These are phyloP conservation scores for Solanum medicagineum DNA, from an alignment of 257 asterid species.

Conservation along the genomic window DNA sequence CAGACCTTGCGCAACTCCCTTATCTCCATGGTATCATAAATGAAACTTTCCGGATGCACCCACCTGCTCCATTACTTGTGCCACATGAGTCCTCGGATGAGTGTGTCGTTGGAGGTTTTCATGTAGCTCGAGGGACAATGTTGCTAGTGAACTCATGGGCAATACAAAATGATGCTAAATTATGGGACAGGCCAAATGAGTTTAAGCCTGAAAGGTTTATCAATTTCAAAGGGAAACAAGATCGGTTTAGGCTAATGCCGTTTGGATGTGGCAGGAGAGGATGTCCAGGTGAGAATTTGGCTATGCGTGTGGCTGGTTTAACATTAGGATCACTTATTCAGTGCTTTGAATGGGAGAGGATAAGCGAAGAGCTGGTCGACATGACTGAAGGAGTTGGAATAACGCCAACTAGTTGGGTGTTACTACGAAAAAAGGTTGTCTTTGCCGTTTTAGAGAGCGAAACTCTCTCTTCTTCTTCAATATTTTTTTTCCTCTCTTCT, in stretches of 20 bases:
- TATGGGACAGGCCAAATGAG: slow-evolving; percentile 9
- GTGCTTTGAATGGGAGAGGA: slow-evolving; percentile 20
- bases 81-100: slow-evolving; percentile 14
- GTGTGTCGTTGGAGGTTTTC: slow-evolving; percentile 7
- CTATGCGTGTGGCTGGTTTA: background rate
- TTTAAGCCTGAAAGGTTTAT: slow-evolving; percentile 20
- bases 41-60: slow-evolving; percentile 9
- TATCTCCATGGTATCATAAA: slow-evolving; percentile 1
- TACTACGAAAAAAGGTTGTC: too few species aligned
- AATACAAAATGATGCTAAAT: slow-evolving; percentile 10
- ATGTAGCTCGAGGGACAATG: slow-evolving; percentile 8
- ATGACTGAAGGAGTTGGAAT: slow-evolving; percentile 9
- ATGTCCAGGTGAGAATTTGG: slow-evolving; percentile 13
- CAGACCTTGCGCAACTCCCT: slow-evolving; percentile 26
- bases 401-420: background rate
- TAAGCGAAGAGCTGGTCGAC: slow-evolving; percentile 4
- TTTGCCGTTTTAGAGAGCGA: too few species aligned
- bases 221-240: background rate
- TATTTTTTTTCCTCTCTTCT: too few species aligned
- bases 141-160: slow-evolving; percentile 13
- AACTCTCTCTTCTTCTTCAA: too few species aligned
- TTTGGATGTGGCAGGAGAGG: slow-evolving; percentile 18
- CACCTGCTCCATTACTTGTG: background rate
- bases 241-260: slow-evolving; percentile 4
- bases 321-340: slow-evolving; percentile 5